phyloP scores from a whole-genome alignment of 352 stramenopile genomes.

The Pythium periplocum region DNA sequence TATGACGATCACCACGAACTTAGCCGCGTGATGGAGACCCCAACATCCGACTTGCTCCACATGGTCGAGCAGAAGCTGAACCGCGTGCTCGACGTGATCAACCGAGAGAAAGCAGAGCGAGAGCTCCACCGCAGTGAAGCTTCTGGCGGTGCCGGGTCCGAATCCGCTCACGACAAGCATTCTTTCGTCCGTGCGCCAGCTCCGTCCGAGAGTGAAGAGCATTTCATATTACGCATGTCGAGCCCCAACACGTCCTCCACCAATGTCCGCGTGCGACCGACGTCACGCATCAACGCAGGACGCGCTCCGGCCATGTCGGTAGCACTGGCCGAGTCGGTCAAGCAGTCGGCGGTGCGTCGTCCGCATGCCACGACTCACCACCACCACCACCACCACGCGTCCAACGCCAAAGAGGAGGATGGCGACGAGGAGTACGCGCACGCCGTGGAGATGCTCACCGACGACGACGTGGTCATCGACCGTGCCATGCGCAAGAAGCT shows the following conservation, averaged over 20 bases:
- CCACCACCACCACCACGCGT: neutral
- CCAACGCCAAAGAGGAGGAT: constrained; percentile 26
- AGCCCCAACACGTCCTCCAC: constrained; percentile 50
- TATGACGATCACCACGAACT: constrained; percentile 74
- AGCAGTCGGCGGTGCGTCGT: constrained; percentile 12
- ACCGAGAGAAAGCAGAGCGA: constrained; percentile 74
- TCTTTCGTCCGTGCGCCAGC: constrained; percentile 45
- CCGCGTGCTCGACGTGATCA: constrained; percentile 77
- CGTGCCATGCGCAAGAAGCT: constrained; percentile 81
- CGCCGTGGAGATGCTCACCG: constrained; percentile 3
- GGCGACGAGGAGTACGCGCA: constrained; percentile 10
- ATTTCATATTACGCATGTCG: constrained; percentile 84
- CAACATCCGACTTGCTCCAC: constrained; percentile 66
- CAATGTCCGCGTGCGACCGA: constrained; percentile 76
- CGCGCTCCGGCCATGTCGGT: constrained; percentile 19
- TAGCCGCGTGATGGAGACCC: constrained; percentile 56
- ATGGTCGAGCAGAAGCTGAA: constrained; percentile 82
- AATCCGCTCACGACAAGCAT: constrained; percentile 27
- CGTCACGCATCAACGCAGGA: constrained; percentile 31
- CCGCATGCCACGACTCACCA: constrained; percentile 6
- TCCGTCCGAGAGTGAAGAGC: constrained; percentile 68
- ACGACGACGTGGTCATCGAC: constrained; percentile 69
- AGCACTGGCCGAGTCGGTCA: constrained; percentile 17
- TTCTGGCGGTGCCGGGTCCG: constrained; percentile 18
- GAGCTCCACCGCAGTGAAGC: constrained; percentile 73